Percentiles rank a stretch among this genome's conserved stretches.
Conservation (phyloP, 2,329 filamentous ascomycete genomes). For the Talaromyces atroroseus region DNA sequence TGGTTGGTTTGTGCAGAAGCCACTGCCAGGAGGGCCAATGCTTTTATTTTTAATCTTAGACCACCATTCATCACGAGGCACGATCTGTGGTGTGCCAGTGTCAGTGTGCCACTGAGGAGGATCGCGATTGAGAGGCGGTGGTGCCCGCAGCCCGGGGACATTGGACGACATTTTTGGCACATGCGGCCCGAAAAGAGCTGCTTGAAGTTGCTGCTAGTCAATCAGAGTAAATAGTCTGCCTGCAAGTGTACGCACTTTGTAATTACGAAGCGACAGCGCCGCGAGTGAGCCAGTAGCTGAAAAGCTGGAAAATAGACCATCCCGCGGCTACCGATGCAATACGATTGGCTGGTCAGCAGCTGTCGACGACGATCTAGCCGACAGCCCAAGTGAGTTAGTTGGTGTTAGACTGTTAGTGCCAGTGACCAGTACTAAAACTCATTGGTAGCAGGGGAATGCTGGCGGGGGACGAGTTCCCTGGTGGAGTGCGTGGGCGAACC, state of each 20-base stretch:
- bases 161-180: background rate
- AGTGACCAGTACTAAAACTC: background rate
- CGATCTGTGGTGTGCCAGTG: background rate
- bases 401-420: no score
- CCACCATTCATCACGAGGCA: slow-evolving; percentile 9
- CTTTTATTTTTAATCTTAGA: background rate
- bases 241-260: background rate
- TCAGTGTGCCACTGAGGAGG: background rate
- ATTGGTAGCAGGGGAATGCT: background rate
- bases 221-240: background rate
- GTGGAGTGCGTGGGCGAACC: background rate
- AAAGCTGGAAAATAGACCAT: background rate
- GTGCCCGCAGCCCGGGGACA: background rate
- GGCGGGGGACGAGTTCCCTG: background rate
- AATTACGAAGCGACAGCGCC: background rate
- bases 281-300: background rate
- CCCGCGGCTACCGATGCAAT: slow-evolving; percentile 10
- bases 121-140: background rate
- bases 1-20: background rate
- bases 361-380: background rate
- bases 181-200: background rate
- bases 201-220: background rate
- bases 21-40: background rate
- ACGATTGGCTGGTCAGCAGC: background rate
- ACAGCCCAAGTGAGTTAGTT: background rate